Evolutionary conservation across 2,329 filamentous ascomycete species (phyloP), one percentile per base, ranked within the genome.

Genomic region (Epichloe typhina): DNA sequence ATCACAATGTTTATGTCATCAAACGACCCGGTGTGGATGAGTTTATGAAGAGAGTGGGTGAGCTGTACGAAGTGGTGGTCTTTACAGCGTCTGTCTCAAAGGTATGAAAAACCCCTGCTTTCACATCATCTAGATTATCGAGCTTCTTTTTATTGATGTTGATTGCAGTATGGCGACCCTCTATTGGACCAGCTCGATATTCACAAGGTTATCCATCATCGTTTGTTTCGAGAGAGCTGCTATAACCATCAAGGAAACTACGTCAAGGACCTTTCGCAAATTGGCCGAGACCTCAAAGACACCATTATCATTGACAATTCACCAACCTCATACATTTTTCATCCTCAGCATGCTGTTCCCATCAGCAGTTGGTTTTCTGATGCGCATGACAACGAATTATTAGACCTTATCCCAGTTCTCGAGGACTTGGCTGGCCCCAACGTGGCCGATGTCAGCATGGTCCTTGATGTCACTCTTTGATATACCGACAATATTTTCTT

Each of bases 351-450:
- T 67, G 93, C 93, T 54, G 91, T 98, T 47, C 93, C 93, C 26
- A 98, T 98, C 72, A 96, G 90, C 79, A 97, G 91, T 76, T 98
- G 93, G 93, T 98, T 98, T 73, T 96, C 90, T 58, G 93, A 98
- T 71, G 93, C 93, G 55, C 93, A 98, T 70, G 93, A 98, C 73
- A 98, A 98, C 70, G 93, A 98, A 76, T 78, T 98, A 55, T 77
- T 98, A 62, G 93, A 98, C 67, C 75, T 98, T 61, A 97, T 98
- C 67, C 93, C 93, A 49, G 93, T 98, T 61, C 88, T 98, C 58
- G 93, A 98, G 76, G 93, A 98, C 69, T 77, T 98, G 64, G 91
- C 93, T 55, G 84, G 86, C 58, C 70, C 83, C 53, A 86, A 91
- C 66, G 93, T 98, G 55, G 81, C 85, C 70, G 93, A 98, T 70